Evolutionary conservation across 305 asterid species (phyloP), one percentile per base, ranked within the genome.

Genomic region (Plantago lanceolata): DNA sequence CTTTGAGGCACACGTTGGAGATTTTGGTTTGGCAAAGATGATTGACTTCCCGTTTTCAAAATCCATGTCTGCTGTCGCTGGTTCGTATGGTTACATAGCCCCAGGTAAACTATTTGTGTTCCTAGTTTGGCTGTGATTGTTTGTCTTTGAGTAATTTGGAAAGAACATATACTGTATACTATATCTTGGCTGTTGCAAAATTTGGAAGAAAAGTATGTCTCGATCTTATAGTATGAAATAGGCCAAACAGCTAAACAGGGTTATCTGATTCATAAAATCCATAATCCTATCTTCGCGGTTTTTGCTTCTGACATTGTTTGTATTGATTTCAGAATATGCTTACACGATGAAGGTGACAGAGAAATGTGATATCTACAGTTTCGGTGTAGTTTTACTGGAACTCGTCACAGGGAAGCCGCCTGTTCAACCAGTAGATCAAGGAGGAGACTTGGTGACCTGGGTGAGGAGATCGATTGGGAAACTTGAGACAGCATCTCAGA

Each of bases 321-420:
- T 16, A 19, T 51, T 48, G 8, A 28, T 68, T 73, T 60, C 94
- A 88, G 97, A 91, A 72, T 91, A 91, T 62, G 97, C 96, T 6
- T 90, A 88, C 87, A 90, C 97, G 3, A 75, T 88, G 91, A 88
- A 88, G 78, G 95, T 90, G 79, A 90, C 95, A 28, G 96, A 90
- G 72, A 90, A 88, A 72, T 88, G 95, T 16, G 96, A 91, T 33
- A 80, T 84, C 74, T 91, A 91, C 15, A 91, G 97, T 68, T 91
- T 81, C 20, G 97, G 97, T 15, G 97, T 91, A 4, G 96, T 91
- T 64, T 66, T 91, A 57, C 18, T 91, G 54, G 97, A 91, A 57
- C 77, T 91, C 43, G 65, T 88, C 19, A 91, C 97, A 0, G 97
- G 97, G 8, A 82, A 70, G 63, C 75, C 96, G 0, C 97, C 97